Evolutionary conservation across 306 rosid genomes (phyloP).

Genomic region (Lathyrus tuberosus): DNA sequence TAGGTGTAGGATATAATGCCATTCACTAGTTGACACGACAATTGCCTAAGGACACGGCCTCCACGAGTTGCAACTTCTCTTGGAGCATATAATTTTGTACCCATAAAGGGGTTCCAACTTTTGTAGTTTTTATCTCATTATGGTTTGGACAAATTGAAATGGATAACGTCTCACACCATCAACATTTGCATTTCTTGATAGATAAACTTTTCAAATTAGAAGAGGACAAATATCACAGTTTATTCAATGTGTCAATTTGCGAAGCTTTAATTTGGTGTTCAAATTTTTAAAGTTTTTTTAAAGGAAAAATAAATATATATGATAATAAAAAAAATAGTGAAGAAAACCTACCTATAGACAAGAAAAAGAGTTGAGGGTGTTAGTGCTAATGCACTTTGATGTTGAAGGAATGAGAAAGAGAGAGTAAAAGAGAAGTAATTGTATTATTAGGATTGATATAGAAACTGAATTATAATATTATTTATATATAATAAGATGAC

Average conservation of each 20-base stretch:
- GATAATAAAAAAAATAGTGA: too few relatives aligned
- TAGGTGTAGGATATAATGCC: not conserved
- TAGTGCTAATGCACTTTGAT: too few relatives aligned
- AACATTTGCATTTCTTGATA: not conserved
- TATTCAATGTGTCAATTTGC: not conserved
- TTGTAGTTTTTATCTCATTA: conserved; percentile 3
- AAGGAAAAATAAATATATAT: too few relatives aligned
- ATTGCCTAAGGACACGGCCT: conserved; percentile 18
- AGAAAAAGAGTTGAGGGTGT: too few relatives aligned
- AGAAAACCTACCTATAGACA: too few relatives aligned
- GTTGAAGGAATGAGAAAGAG: too few relatives aligned
- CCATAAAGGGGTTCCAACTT: conserved; percentile 40
- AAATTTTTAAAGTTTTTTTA: too few relatives aligned
- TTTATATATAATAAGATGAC: too few relatives aligned
- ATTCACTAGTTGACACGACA: conserved; percentile 30
- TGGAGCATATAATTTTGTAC: conserved; percentile 12
- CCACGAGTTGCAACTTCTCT: conserved; percentile 3
- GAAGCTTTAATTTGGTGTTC: too few relatives aligned
- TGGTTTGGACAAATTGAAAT: conserved; percentile 31
- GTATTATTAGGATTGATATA: too few relatives aligned
- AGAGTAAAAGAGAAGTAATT: too few relatives aligned
- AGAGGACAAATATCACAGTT: not conserved
- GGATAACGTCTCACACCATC: conserved; percentile 43
- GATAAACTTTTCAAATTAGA: not conserved
- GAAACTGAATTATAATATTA: too few relatives aligned